These are phyloP conservation scores for Raphanus hybrid DNA, from an alignment of 441 rosid species.

Conservation along the genomic window DNA sequence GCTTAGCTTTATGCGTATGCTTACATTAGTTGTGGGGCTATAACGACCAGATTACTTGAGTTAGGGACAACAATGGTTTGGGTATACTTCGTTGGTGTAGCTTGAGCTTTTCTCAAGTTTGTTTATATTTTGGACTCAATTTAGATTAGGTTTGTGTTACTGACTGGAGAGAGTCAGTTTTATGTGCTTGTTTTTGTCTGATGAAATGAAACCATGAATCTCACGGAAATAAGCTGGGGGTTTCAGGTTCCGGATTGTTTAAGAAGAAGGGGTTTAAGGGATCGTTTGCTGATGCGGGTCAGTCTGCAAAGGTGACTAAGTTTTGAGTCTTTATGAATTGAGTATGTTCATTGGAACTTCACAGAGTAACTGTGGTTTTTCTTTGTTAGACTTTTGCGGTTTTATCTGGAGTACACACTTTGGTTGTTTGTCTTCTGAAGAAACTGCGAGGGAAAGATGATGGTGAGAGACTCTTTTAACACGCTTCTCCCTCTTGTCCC, in stretches of 20 bases:
- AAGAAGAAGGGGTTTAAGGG: slow-evolving; percentile 81
- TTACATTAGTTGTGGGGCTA: neutral
- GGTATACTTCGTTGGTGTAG: slow-evolving; percentile 1
- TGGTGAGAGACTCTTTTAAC: slow-evolving; percentile 50
- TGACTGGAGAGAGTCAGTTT: neutral
- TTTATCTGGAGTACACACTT: slow-evolving; percentile 86
- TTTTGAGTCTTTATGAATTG: neutral
- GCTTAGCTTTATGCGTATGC: neutral
- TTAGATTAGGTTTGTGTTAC: neutral
- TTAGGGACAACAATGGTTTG: neutral
- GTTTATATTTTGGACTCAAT: neutral
- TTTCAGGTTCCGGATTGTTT: slow-evolving; percentile 83
- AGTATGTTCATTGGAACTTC: neutral
- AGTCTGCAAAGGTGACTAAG: slow-evolving; percentile 79
- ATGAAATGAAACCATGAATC: neutral
- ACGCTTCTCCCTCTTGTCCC: neutral
- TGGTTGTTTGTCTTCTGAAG: slow-evolving; percentile 91
- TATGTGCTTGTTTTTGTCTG: neutral
- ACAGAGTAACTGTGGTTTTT: neutral
- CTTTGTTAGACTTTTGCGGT: slow-evolving; percentile 73
- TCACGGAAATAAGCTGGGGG: slow-evolving; percentile 23
- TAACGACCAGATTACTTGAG: too few relatives aligned
- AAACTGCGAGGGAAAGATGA: slow-evolving; percentile 91
- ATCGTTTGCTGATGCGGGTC: slow-evolving; percentile 77
- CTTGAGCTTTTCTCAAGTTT: neutral